Evolutionary conservation across 2,329 filamentous ascomycete species (phyloP).

Genomic region (Paramyrothecium sp.): DNA sequence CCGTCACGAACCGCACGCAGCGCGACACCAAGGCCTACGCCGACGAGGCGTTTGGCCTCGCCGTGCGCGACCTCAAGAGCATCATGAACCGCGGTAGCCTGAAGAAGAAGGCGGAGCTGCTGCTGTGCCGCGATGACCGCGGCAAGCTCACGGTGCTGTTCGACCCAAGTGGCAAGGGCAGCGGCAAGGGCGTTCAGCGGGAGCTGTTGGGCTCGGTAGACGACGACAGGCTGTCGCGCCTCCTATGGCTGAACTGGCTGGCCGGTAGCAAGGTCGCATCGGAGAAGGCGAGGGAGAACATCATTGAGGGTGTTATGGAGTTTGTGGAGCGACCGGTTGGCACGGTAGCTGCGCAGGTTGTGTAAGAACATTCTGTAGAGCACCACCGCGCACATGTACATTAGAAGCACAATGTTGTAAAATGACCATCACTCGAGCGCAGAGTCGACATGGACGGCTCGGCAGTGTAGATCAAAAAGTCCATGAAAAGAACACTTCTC

Average conservation of each 20-base stretch:
- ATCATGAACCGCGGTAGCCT: slow-evolving; percentile 81
- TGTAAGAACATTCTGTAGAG: slow-evolving; percentile 31
- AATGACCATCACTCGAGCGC: no score
- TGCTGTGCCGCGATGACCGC: slow-evolving; percentile 65
- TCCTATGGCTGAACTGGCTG: slow-evolving; percentile 89
- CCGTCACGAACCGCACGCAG: slow-evolving; percentile 72
- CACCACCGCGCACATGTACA: slow-evolving; percentile 9
- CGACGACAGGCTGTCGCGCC: slow-evolving; percentile 77
- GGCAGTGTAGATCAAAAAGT: no score
- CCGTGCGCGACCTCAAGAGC: slow-evolving; percentile 74
- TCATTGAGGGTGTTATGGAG: slow-evolving; percentile 84
- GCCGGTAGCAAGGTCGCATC: slow-evolving; percentile 85
- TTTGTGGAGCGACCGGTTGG: slow-evolving; percentile 87
- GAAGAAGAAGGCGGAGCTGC: slow-evolving; percentile 74
- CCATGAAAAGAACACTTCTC: no score
- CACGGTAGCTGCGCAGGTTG: slow-evolving; percentile 78
- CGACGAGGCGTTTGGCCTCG: slow-evolving; percentile 73
- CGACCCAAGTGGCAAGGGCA: slow-evolving; percentile 32
- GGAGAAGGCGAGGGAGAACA: slow-evolving; percentile 74
- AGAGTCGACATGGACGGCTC: no score
- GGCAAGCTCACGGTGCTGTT: slow-evolving; percentile 70
- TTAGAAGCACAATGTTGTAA: background rate
- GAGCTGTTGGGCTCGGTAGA: slow-evolving; percentile 65
- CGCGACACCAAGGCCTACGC: slow-evolving; percentile 49
- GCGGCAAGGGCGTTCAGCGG: slow-evolving; percentile 52